Conservation (phyloP, 495 filamentous ascomycete genomes). For the Astrothelium macrocarpum region DNA sequence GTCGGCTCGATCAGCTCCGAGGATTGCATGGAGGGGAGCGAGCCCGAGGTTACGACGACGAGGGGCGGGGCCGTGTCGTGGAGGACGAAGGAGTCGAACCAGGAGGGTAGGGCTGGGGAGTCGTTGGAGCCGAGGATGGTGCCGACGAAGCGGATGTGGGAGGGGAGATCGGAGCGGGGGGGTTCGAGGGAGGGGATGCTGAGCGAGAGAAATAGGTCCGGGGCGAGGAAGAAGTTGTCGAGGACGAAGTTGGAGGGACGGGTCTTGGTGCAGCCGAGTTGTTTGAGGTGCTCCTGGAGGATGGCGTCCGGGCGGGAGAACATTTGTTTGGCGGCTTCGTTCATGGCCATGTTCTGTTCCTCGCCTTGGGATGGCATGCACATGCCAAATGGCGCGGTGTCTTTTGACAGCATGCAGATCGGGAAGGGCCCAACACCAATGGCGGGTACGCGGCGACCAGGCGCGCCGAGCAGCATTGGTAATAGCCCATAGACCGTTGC, state of each 20-base stretch:
- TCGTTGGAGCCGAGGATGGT: background rate
- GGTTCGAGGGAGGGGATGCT: background rate
- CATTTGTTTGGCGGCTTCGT: background rate
- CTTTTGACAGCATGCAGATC: background rate
- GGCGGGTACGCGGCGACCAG: background rate
- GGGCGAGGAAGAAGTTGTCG: background rate
- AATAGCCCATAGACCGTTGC: background rate
- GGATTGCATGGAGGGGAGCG: background rate
- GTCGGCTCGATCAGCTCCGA: slow-evolving; percentile 4
- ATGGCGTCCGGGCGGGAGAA: background rate
- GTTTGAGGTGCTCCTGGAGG: background rate
- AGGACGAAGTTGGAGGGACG: background rate
- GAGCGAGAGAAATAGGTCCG: background rate
- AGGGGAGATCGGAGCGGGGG: background rate
- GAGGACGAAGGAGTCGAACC: background rate
- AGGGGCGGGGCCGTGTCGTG: background rate
- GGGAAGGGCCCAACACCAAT: background rate
- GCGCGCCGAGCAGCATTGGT: background rate
- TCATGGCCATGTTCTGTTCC: background rate
- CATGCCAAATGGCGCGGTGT: background rate
- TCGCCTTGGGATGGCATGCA: background rate
- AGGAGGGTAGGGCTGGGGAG: background rate
- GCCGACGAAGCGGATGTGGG: background rate
- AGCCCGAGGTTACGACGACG: background rate
- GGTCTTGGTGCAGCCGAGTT: background rate